Evolutionary conservation across 139 green algal species (phyloP), one percentile per base, ranked within the genome.

Genomic region (Chlamydomonas incerta): DNA sequence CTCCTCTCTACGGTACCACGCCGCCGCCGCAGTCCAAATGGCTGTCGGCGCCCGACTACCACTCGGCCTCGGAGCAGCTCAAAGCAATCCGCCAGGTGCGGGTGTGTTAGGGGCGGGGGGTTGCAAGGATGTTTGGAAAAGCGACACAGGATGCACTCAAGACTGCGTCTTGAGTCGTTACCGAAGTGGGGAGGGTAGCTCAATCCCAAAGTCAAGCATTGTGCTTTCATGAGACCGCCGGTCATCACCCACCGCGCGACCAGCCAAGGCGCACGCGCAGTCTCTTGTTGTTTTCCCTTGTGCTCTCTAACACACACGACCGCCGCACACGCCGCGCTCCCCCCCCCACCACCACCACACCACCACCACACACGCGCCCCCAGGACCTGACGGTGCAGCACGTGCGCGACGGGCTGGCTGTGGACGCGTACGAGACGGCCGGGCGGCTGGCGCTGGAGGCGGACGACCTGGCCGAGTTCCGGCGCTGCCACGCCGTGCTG

Each of bases 311-410:
- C n/a, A n/a, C n/a, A n/a, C n/a, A n/a, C n/a, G n/a, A n/a, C 41
- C 41, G 41, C 41, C 41, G 41, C 41, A 50, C 41, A 50, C 41
- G 41, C n/a, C n/a, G n/a, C 52, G 15, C 52, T 15, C 52, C 52
- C 52, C 52, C 13, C 11, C 52, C 52, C 52, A 11, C 52, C 15
- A 15, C 52, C 52, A 58, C 11, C 55, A 23, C 21, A 24, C 55
- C 8, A 6, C 8, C 55, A 62, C 55, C 24, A 26, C 37, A 50
- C 15, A 28, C 28, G 6, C 41, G 3, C 73, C 52, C n/a, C 34
- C 93, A 95, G 89, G 95, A 97, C 81, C 79, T 96, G 6, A 97
- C 93, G 0, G 90, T 97, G 63, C 95, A 98, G 88, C 90, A 93
- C 58, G 90, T 97, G 0, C 74, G 84, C 0, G 92, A 90, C 63